Evolutionary conservation across 176 grass and related monocot species (phyloP), one percentile per base, ranked within the genome.

Genomic region (Carex scoparia): DNA sequence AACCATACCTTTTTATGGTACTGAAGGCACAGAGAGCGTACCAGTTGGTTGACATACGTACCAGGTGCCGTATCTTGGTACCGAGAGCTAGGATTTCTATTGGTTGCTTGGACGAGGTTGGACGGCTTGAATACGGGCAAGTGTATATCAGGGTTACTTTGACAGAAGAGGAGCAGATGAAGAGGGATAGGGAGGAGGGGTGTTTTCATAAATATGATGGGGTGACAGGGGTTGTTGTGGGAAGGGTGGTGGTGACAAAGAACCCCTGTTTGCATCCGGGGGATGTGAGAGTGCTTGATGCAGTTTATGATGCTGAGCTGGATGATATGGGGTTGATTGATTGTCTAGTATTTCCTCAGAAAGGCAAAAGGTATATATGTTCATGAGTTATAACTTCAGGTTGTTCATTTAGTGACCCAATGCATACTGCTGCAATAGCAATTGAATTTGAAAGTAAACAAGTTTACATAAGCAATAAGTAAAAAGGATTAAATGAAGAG

Each of bases 261-360:
- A 99, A 98, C 81, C 96, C 93, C 12, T 95, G 93, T 84, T 90
- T 99, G 69, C 96, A 99, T 84, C 96, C 96, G 84, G 96, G 96
- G 28, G 96, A 98, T 89, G 79, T 98, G 69, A 91, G 93, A 88
- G 87, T 98, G 38, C 96, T 98, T 60, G 84, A 98, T 79, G 96
- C 93, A 81, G 79, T 98, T 65, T 92, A 93, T 86, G 85, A 94
- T 66, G 59, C 72, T 76, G 61, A 59, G 46, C 81, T 93, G 89
- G 88, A 98, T 87, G 84, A 87, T 71, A 93, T 88, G 83, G 86
- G 79, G 19, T 61, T 98, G 67, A 71, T 92, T 84, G 93, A 95
- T 91, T 98, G 93, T 89, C 71, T 95, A 54, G 71, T 98, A 37
- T 95, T 98, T 85, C 96, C 96, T 61, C 90, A 94, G 79, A 95